phyloP scores from a whole-genome alignment of 2,329 filamentous ascomycete genomes.

The Claviceps sp. region DNA sequence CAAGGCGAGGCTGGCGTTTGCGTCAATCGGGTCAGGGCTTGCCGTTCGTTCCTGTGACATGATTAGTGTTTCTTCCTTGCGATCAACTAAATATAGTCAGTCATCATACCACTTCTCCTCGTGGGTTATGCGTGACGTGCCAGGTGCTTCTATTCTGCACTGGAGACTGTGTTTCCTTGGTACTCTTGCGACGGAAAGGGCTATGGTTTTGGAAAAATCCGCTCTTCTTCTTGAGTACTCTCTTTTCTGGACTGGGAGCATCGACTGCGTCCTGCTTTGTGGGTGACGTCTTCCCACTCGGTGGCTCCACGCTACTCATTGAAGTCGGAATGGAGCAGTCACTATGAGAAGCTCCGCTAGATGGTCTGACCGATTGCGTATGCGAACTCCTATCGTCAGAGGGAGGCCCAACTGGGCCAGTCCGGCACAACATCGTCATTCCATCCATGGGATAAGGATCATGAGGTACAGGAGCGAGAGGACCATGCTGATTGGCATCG shows the following conservation, averaged over 20 bases:
- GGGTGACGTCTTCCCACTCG: constrained; percentile 61
- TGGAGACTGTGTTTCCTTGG: constrained; percentile 46
- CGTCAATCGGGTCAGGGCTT: constrained; percentile 80
- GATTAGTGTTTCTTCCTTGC: neutral
- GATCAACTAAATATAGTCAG: no score
- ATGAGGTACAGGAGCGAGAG: constrained; percentile 62
- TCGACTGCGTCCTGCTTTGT: constrained; percentile 46
- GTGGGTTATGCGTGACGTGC: constrained; percentile 26
- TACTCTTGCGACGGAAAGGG: constrained; percentile 86
- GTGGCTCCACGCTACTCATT: constrained; percentile 71
- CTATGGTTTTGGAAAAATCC: constrained; percentile 89
- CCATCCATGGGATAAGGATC: constrained; percentile 91
- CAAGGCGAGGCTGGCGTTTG: constrained; percentile 80
- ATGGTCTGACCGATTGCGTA: constrained; percentile 52
- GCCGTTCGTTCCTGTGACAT: constrained; percentile 28
- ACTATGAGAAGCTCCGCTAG: constrained; percentile 78
- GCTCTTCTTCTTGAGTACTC: constrained; percentile 57
- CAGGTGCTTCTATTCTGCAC: constrained; percentile 44
- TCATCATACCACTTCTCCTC: constrained; percentile 4
- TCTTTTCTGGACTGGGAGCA: constrained; percentile 45
- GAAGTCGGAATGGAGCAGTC: constrained; percentile 85
- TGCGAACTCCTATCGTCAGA: constrained; percentile 44
- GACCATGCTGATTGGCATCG: constrained; percentile 41
- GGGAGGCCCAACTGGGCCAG: constrained; percentile 47
- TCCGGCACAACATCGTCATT: constrained; percentile 93